phyloP scores from a whole-genome alignment of 1,284 basidiomycete genomes.

The Hypsizygus ulmarius region DNA sequence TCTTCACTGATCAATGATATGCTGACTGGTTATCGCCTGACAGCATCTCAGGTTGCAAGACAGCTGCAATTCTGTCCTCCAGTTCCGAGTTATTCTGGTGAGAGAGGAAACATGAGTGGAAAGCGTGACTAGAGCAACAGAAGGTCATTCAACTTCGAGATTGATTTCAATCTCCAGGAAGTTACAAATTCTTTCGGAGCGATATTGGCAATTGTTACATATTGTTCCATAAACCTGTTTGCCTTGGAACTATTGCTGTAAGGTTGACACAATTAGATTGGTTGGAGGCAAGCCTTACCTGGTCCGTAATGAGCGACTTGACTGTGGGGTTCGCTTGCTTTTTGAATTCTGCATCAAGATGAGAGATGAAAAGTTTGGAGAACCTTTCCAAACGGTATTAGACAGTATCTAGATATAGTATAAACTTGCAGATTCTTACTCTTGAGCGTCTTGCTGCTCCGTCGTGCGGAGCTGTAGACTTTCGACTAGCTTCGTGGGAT shows the following conservation, averaged over 20 bases:
- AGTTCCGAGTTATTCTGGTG: slow-evolving; percentile 66
- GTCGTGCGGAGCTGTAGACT: slow-evolving; percentile 74
- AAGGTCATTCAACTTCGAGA: slow-evolving; percentile 52
- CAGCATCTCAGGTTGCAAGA: slow-evolving; percentile 68
- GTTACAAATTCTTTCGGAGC: slow-evolving; percentile 62
- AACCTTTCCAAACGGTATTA: slow-evolving; percentile 57
- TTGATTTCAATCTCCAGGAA: slow-evolving; percentile 88
- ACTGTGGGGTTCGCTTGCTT: slow-evolving; percentile 64
- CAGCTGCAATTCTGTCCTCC: slow-evolving; percentile 62
- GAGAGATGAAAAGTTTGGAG: slow-evolving; percentile 89
- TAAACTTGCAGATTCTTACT: slow-evolving; percentile 48
- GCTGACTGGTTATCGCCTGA: slow-evolving; percentile 77
- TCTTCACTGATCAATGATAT: background rate
- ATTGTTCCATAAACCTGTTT: slow-evolving; percentile 74
- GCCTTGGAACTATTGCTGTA: slow-evolving; percentile 75
- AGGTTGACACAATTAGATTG: slow-evolving; percentile 3
- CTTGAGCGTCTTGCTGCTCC: slow-evolving; percentile 93
- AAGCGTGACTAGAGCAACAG: background rate
- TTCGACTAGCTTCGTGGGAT: slow-evolving; percentile 80
- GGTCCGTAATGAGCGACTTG: slow-evolving; percentile 65
- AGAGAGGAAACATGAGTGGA: background rate
- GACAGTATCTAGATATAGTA: background rate
- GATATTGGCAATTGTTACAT: slow-evolving; percentile 67
- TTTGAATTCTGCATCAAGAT: slow-evolving; percentile 81
- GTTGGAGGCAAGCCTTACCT: slow-evolving; percentile 41